Evolutionary conservation across 495 filamentous ascomycete genomes (phyloP).

Genomic region (Wilcoxina mikolae): DNA sequence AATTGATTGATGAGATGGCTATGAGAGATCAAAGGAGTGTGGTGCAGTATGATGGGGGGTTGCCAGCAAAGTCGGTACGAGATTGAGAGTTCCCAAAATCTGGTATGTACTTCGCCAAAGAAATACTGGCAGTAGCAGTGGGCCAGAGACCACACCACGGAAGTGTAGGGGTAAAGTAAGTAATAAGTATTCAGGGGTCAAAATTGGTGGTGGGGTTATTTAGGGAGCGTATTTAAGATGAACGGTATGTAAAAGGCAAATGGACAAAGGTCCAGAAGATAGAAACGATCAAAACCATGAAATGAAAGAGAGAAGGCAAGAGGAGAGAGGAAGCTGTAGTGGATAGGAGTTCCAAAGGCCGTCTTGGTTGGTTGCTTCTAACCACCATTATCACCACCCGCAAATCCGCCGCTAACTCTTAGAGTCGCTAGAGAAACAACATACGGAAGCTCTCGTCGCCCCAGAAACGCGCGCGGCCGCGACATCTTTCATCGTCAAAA

Average conservation of each 20-base stretch:
- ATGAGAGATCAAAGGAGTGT: conserved; percentile 5
- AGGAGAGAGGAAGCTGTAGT: no score
- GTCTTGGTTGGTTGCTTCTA: background rate
- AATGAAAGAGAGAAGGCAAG: background rate
- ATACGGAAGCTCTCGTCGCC: no score
- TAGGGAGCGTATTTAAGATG: background rate
- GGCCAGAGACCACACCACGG: background rate
- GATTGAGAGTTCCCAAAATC: background rate
- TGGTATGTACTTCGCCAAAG: background rate
- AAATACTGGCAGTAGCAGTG: background rate
- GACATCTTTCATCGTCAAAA: no score
- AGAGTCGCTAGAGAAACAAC: no score
- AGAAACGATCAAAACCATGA: background rate
- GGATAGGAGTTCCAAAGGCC: background rate
- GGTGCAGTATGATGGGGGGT: background rate
- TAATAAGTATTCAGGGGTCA: background rate
- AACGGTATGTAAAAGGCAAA: no score
- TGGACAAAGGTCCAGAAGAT: background rate
- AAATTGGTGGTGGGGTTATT: background rate
- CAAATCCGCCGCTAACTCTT: no score
- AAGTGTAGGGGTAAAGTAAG: background rate
- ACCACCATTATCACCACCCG: background rate
- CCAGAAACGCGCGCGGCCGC: no score
- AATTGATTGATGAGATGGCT: background rate
- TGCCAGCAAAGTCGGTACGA: background rate